These are phyloP conservation scores for Kingdonia uniflora DNA, from an alignment of 164 flowering plant species.

Conservation along the genomic window DNA sequence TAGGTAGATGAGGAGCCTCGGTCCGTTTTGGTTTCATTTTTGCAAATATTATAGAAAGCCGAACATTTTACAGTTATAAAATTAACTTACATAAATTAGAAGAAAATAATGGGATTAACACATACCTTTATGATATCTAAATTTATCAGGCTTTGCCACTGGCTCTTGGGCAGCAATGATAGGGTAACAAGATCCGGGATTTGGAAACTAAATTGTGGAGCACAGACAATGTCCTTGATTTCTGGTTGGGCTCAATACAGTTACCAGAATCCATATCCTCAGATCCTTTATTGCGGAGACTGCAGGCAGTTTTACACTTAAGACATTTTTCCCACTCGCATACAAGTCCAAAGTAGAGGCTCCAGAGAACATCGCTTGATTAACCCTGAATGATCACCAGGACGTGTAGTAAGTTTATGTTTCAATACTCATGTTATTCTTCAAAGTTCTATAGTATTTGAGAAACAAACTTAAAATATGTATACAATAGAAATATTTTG, in stretches of 20 bases:
- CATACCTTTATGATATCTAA: conserved; percentile 83
- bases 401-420: too few species aligned
- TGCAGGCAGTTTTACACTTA: conserved; percentile 60
- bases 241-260: conserved; percentile 9
- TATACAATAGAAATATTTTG: too few species aligned
- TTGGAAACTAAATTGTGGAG: conserved; percentile 22
- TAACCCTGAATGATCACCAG: conserved; percentile 47
- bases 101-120: not conserved
- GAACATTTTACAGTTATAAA: not conserved
- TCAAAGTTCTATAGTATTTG: too few species aligned
- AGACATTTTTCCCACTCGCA: conserved; percentile 76
- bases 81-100: not conserved
- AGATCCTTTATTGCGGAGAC: conserved; percentile 39
- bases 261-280: conserved; percentile 23
- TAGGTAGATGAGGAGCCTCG: too few species aligned
- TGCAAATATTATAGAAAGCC: too few species aligned
- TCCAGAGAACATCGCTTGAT: conserved; percentile 85
- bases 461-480: too few species aligned
- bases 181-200: conserved; percentile 94
- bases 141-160: conserved; percentile 93
- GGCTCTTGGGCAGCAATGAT: conserved; percentile 88
- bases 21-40: too few species aligned
- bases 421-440: too few species aligned
- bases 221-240: conserved; percentile 8
- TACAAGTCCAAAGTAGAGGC: conserved; percentile 37